These are phyloP conservation scores for Candida smagusa DNA, from an alignment of 1,139 yeast genomes.

Conservation along the genomic window DNA sequence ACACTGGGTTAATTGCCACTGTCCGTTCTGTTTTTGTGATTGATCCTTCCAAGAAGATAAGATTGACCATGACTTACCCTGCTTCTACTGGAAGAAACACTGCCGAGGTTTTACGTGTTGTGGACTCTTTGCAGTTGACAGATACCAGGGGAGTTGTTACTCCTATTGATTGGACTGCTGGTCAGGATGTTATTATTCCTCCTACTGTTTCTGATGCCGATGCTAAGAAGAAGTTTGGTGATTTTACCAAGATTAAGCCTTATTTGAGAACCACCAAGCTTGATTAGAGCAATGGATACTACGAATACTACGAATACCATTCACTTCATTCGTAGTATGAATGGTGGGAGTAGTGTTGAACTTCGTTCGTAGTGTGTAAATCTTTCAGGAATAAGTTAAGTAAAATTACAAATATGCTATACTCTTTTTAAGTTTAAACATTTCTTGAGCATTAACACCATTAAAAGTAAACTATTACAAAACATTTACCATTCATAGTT, in stretches of 20 bases:
- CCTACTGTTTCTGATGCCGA: constrained; percentile 69
- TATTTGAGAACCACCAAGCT: constrained; percentile 44
- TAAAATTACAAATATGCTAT: no score
- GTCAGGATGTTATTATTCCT: constrained; percentile 82
- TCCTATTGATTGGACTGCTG: constrained; percentile 85
- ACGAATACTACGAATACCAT: no score
- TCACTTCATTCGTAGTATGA: no score
- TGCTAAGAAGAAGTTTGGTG: constrained; percentile 71
- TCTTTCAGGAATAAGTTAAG: no score
- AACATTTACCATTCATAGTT: no score
- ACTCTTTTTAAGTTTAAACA: no score
- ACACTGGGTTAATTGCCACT: constrained; percentile 37
- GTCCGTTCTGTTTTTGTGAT: constrained; percentile 81
- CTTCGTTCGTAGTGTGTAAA: no score
- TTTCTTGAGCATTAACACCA: no score
- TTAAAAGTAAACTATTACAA: no score
- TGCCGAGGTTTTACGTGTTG: constrained; percentile 78
- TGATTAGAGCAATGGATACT: no score
- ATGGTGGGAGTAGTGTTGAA: no score
- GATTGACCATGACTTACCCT: constrained; percentile 75
- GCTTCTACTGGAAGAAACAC: constrained; percentile 88
- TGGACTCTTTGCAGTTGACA: constrained; percentile 76
- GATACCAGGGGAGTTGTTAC: constrained; percentile 73
- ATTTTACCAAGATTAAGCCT: constrained; percentile 74
- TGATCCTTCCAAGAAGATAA: constrained; percentile 72